Conservation (phyloP, 1,284 basidiomycete genomes). For the Hymenochaete sp. region DNA sequence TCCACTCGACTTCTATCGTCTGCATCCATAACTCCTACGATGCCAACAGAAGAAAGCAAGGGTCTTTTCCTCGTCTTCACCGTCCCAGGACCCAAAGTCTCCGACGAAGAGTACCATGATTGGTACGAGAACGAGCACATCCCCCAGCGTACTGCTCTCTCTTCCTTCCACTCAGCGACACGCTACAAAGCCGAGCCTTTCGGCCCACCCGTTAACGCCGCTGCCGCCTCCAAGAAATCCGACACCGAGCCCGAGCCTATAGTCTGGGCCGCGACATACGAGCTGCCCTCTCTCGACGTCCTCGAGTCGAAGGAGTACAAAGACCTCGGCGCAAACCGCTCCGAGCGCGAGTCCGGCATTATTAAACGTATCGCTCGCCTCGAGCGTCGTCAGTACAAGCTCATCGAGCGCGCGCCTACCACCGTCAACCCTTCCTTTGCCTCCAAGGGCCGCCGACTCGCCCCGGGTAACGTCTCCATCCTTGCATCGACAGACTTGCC, state of each 20-base stretch:
- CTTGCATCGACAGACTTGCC: slow-evolving; percentile 25
- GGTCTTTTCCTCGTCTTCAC: slow-evolving; percentile 15
- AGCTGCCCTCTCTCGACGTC: slow-evolving; percentile 39
- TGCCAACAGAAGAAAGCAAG: too few relatives aligned
- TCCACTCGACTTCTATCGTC: too few relatives aligned
- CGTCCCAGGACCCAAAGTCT: slow-evolving; percentile 11
- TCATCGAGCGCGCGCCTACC: slow-evolving; percentile 25
- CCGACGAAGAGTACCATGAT: slow-evolving; percentile 25
- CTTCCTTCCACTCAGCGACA: slow-evolving; percentile 43
- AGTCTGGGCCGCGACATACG: slow-evolving; percentile 50
- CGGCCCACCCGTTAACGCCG: too few relatives aligned
- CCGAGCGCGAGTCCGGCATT: slow-evolving; percentile 44
- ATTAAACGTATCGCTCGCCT: slow-evolving; percentile 40
- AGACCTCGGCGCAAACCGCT: slow-evolving; percentile 41
- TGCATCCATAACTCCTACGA: too few relatives aligned
- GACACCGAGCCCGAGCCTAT: too few relatives aligned
- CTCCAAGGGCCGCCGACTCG: slow-evolving; percentile 25
- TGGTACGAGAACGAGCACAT: slow-evolving; percentile 64
- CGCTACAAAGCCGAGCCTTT: too few relatives aligned
- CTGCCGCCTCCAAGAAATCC: slow-evolving; percentile 34
- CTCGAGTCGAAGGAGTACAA: slow-evolving; percentile 43
- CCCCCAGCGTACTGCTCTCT: slow-evolving; percentile 45
- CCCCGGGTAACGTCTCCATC: too few relatives aligned
- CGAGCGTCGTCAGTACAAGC: slow-evolving; percentile 44
- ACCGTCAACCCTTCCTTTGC: slow-evolving; percentile 24